A percentile compares a stretch with the other conserved stretches of the same genome.
Evolutionary conservation across 495 filamentous ascomycete genomes (phyloP).

Genomic region (Hypoxylon rickii): DNA sequence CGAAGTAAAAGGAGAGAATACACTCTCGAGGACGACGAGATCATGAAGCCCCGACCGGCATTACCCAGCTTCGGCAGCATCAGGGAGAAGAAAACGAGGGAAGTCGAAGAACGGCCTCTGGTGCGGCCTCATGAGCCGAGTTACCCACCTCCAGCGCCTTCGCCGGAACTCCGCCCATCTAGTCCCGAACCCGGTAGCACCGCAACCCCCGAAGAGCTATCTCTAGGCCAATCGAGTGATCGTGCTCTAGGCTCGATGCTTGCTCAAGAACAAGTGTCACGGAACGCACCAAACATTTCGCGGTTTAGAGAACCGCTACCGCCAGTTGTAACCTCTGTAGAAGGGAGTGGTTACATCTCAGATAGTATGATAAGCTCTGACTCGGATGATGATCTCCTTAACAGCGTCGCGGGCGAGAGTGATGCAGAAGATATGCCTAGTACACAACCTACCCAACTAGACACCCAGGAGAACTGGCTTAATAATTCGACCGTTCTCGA

Average conservation of each 20-base stretch:
- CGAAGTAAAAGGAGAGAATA: constrained; percentile 52
- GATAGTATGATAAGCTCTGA: constrained; percentile 45
- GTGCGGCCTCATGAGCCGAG: constrained; percentile 51
- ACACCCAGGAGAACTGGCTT: constrained; percentile 9
- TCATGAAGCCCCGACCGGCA: constrained; percentile 75
- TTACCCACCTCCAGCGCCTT: constrained; percentile 24
- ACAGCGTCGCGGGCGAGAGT: constrained; percentile 16
- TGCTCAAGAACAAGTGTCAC: constrained; percentile 53
- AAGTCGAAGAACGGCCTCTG: constrained; percentile 53
- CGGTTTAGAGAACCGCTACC: constrained; percentile 63
- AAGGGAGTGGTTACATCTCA: constrained; percentile 61
- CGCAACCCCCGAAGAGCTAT: constrained; percentile 32
- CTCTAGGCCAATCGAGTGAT: constrained; percentile 62
- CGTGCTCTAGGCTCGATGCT: constrained; percentile 65
- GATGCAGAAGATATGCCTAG: constrained; percentile 33
- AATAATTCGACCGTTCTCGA: constrained; percentile 9
- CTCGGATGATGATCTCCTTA: constrained; percentile 30
- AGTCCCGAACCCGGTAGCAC: constrained; percentile 23
- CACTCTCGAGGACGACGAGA: constrained; percentile 63
- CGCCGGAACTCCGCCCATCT: constrained; percentile 31
- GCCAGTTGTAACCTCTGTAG: constrained; percentile 67
- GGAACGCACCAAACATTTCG: constrained; percentile 51
- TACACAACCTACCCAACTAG: constrained; percentile 24
- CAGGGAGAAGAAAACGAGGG: constrained; percentile 54
- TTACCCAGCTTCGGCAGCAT: constrained; percentile 87